Base-by-base conservation (phyloP, 768 basidiomycete species). In the Phanerodontia chrysosporium region DNA sequence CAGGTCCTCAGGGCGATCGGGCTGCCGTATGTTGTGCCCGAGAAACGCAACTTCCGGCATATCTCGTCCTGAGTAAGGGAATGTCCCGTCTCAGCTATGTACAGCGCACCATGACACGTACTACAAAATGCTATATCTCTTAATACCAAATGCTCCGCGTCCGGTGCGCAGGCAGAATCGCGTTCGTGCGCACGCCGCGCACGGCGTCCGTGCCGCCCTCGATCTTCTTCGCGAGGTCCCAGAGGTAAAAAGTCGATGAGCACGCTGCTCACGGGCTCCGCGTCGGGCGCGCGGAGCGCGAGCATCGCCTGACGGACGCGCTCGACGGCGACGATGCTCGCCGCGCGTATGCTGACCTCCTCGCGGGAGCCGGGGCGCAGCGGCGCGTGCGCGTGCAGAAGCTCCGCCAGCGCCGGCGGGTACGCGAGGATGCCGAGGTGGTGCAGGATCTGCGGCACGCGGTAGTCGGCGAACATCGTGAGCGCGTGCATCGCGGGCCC, bases 391-490 rank as follows among this genome's bases (percentile, higher is more conserved):
- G 76, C 64, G 2, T 67, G 67, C 42, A 95, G 78, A 39, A 77
- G 74, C 18, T 72, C 69, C n/a, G 81, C 66, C 56, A 96, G 79
- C 6, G 78, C 69, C 0, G 80, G 72, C 0, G 91, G 84, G 73
- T 95, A 95, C 1, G 78, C 72, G 45, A 95, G 76, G 63, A 95
- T 86, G 39, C 80, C 76, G 7, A 95, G 78, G 67, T 92, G 92
- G 72, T 95, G 89, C 28, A 96, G 74, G 58, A 95, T 90, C 69
- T 95, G 94, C 1, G 93, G 93, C 5, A 96, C 90, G 44, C 92
- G 84, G 68, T 95, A 94, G 75, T 95, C 93, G 4, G 94, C 91
- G 70, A 96, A 96, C 94, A 95, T 95, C 22, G 93, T 94, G 12
- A 95, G 80, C 51, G 85, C 74, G 51, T 81, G 78, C 61, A 94